Evolutionary conservation across 1,284 basidiomycete genomes (phyloP), one percentile per base, ranked within the genome.

Genomic region (Cryptococcus sp.): DNA sequence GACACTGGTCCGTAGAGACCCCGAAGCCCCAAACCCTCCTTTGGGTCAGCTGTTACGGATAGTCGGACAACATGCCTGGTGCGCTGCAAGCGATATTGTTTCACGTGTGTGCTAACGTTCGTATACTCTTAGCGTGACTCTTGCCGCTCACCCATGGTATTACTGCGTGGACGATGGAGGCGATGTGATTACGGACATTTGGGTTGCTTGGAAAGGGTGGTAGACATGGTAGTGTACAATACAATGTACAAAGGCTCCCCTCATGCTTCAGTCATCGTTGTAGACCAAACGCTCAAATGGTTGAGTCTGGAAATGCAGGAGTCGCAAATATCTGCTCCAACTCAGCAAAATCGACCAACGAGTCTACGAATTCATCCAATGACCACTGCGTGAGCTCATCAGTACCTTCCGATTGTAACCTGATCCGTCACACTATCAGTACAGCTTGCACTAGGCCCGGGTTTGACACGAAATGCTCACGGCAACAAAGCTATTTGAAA

Each of bases 181-280:
- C 68, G 77, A 59, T 78, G 81, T 78, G 48, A 86, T 93, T 15
- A 85, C 86, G 20, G 91, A 93, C 74, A 80, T 93, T 37, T 93
- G 91, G 91, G 86, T 91, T 37, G 85, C 89, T 8, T 92, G 89
- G 88, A 93, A 91, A 78, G 89, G 89, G 0, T 93, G 90, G 91
- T 93, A 75, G 44, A n/a, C 22, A 3, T 39, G 37, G 20, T 10
- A 34, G n/a, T 34, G 29, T 13, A 34, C 29, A 34, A 10, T 34
- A 34, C 3, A 34, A 34, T 5, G 29, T 34, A 34, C 29, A 34
- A 34, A 34, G 29, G 8, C 29, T 34, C 29, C 8, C 29, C 29
- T 34, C 29, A 34, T 34, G 8, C 29, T 34, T 13, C 8, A 7
- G 8, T 34, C 29, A 34, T 34, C 29, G 29, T 5, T 10, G 8